Percentiles rank a stretch among this genome's conserved stretches.
These are phyloP conservation scores for Colletotrichum incanum DNA, from an alignment of 2,329 filamentous ascomycete genomes.

Conservation along the genomic window DNA sequence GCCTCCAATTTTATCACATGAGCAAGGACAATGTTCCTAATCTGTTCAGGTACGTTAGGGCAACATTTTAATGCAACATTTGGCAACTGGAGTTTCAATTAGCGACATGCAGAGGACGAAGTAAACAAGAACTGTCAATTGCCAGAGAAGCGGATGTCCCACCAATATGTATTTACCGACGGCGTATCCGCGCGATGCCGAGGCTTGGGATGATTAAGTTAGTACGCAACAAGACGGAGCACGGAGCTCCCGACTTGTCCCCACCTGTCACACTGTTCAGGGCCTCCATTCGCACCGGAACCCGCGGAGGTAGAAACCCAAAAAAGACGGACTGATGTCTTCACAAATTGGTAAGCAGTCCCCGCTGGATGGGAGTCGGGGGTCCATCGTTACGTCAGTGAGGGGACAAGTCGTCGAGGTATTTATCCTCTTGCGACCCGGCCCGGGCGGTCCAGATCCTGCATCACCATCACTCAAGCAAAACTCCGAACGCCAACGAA, in stretches of 20 bases:
- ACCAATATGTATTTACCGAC: neutral
- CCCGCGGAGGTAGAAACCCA: constrained; percentile 19
- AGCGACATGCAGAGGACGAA: neutral
- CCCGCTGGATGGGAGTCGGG: neutral
- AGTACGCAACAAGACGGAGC: neutral
- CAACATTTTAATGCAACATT: too few relatives aligned
- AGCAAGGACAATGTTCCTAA: too few relatives aligned
- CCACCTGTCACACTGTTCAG: constrained; percentile 17
- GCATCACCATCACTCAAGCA: neutral
- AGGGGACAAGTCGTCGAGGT: constrained; percentile 17
- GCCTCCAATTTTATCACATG: too few relatives aligned
- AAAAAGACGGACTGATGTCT: constrained; percentile 4
- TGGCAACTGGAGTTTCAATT: neutral
- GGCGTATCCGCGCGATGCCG: neutral
- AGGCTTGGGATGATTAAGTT: constrained; percentile 1
- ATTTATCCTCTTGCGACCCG: constrained; percentile 11
- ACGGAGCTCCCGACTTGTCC: neutral
- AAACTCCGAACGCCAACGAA: neutral
- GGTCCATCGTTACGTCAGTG: constrained; percentile 28
- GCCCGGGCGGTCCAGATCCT: neutral
- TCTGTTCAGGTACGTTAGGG: too few relatives aligned
- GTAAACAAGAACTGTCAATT: neutral
- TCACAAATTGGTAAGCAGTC: constrained; percentile 30
- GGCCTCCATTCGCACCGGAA: constrained; percentile 24
- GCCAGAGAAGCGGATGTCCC: neutral